Base-by-base conservation (phyloP, 2,329 filamentous ascomycete genomes). In the Tolypocladium nubicola region DNA sequence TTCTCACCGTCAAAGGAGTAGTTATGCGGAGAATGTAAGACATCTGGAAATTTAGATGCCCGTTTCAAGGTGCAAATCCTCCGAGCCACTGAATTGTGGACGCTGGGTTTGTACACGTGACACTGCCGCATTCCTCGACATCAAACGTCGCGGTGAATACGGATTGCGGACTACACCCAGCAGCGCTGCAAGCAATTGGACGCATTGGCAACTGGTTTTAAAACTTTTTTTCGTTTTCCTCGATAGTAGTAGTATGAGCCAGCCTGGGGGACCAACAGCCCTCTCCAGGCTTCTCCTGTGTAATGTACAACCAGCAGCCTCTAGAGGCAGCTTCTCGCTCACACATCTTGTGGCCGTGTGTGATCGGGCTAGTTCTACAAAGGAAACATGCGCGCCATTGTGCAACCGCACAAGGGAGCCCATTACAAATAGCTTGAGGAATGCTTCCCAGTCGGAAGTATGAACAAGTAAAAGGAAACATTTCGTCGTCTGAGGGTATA, bases 401-500 rank as follows among this genome's bases (percentile, higher is more conserved):
- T 40, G 39, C n/a, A 40, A 57, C 52, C 52, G 52, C 59, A 58
- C 61, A 58, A 45, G 38, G 53, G 52, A 41, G 56, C 57, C 47
- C 61, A 58, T 60, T 60, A 62, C 55, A 59, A 56, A 58, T 53
- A 61, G 56, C 39, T 58, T 41, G 49, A 55, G 56, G 56, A 52
- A 26, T 56, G 53, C 56, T 55, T 54, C 45, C 58, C 53, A 35
- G 30, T 50, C 53, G 55, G 56, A 56, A 61, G 59, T 62, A 64
- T 60, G 57, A 61, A 66, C 57, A 61, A 38, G 40, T 35, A 59
- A 62, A 59, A 58, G 56, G 55, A 59, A 60, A 54, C 61, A 61
- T 63, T 57, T 53, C 60, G 57, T 67, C 64, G 58, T 64, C 53
- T 59, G 61, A 57, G 64, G 64, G 62, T 65, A 64, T 66, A 63